Evolutionary conservation across 352 stramenopile species (phyloP), one percentile per base, ranked within the genome.

Genomic region (Phytophthora foliorum): DNA sequence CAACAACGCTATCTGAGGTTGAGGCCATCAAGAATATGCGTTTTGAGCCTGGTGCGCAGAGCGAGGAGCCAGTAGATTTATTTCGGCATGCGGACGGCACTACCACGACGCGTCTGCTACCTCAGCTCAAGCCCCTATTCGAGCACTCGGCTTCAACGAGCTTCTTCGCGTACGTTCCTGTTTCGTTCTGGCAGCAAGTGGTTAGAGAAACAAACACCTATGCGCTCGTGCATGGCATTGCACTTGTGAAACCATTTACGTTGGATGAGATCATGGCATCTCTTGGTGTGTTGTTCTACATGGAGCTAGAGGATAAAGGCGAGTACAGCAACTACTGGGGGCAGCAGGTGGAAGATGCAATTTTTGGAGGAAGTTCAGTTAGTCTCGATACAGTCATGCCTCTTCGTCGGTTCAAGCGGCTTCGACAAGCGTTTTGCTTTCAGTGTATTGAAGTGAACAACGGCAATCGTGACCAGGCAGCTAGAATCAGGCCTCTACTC

Each of bases 281-380:
- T 31, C 27, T 31, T 6, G 27, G 27, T 31, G 8, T 31, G 6
- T 31, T 31, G 27, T 8, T 31, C 27, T 31, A 31, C 19, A 67
- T 67, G 58, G 6, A 17, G 11, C 34, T 75, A 2, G 57, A 69
- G 25, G 50, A 72, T 22, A 78, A 81, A 22, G 59, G 67, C 2
- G 63, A 74, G 32, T 68, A 63, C 34, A 22, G 58, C 2, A 76
- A 73, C 57, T 76, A 80, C 50, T 81, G 73, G n/a, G n/a, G n/a
- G n/a, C n/a, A n/a, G n/a, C n/a, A n/a, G n/a, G 32, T 61, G 0
- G 74, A 77, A 32, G 38, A 69, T 32, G 7, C 4, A 10, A 67
- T 78, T 8, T 77, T 77, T 27, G 39, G 36, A 0, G 55, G 17
- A 6, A 51, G 24, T 6, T 41, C 8, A 1, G 44, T 51, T 2